Percentiles rank a stretch among this genome's conserved stretches.
Evolutionary conservation across 129 eudicot species (phyloP).

Genomic region (Saposhnikovia divaricata): DNA sequence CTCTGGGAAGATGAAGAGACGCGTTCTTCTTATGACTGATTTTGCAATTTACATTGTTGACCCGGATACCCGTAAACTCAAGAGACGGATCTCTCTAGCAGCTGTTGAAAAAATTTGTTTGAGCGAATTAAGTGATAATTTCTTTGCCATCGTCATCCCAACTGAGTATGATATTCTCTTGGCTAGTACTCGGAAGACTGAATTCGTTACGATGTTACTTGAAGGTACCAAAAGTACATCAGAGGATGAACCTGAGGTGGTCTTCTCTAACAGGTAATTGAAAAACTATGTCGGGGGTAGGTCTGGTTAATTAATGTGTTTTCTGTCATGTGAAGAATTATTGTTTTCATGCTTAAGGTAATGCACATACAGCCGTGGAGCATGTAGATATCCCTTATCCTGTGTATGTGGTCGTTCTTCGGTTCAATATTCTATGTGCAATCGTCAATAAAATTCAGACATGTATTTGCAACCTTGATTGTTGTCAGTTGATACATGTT

Average conservation of each 20-base stretch:
- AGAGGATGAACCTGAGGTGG: constrained; percentile 66
- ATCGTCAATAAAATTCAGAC: neutral
- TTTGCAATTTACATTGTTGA: constrained; percentile 70
- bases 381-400: neutral
- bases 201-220: constrained; percentile 54
- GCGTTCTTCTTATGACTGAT: constrained; percentile 57
- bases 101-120: constrained; percentile 81
- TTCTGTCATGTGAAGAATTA: neutral
- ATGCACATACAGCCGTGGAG: neutral
- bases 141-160: constrained; percentile 68
- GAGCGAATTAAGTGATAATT: constrained; percentile 81
- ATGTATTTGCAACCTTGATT: neutral
- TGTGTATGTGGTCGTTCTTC: neutral
- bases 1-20: constrained; percentile 73
- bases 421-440: neutral
- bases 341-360: neutral
- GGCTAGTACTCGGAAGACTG: constrained; percentile 87
- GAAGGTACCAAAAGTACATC: constrained; percentile 76
- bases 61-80: constrained; percentile 55
- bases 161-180: constrained; percentile 90
- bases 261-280: constrained; percentile 59
- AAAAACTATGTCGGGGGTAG: neutral
- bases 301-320: neutral
- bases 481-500: no score
- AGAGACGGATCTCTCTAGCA: constrained; percentile 75